phyloP scores from a whole-genome alignment of 2,329 filamentous ascomycete species.

The Dactylellina cionopaga region DNA sequence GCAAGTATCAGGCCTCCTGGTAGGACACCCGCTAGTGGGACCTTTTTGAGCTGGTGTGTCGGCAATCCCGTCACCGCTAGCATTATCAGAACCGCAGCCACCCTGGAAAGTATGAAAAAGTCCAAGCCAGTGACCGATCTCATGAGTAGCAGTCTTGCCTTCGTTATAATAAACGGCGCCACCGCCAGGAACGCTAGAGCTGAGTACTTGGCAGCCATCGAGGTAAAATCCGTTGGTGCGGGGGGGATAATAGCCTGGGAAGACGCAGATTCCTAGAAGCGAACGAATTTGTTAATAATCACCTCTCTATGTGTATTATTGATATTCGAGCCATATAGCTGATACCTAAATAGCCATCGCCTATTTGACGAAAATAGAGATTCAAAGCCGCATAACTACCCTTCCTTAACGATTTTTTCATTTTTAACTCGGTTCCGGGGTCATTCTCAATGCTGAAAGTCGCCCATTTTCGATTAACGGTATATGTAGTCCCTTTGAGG shows the following conservation, averaged over 20 bases:
- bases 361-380: conserved; percentile 58
- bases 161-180: conserved; percentile 59
- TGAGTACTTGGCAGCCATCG: conserved; percentile 61
- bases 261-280: conserved; percentile 40
- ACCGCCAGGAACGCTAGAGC: conserved; percentile 61
- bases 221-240: conserved; percentile 59
- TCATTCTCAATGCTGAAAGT: conserved; percentile 57
- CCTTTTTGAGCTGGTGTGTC: conserved; percentile 62
- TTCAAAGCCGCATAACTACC: conserved; percentile 62
- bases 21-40: conserved; percentile 60
- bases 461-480: conserved; percentile 66
- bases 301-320: conserved; percentile 4
- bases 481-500: conserved; percentile 63
- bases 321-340: not conserved
- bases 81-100: conserved; percentile 59
- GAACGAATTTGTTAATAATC: not conserved
- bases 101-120: conserved; percentile 65
- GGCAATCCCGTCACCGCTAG: conserved; percentile 60
- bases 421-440: conserved; percentile 59
- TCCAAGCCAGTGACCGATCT: conserved; percentile 66
- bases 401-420: conserved; percentile 64
- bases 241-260: conserved; percentile 53
- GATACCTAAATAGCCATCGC: conserved; percentile 53
- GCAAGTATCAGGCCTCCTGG: conserved; percentile 59
- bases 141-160: conserved; percentile 56